Evolutionary conservation across 306 rosid genomes (phyloP), one percentile per base, ranked within the genome.

Genomic region (Quercus engelmannii): DNA sequence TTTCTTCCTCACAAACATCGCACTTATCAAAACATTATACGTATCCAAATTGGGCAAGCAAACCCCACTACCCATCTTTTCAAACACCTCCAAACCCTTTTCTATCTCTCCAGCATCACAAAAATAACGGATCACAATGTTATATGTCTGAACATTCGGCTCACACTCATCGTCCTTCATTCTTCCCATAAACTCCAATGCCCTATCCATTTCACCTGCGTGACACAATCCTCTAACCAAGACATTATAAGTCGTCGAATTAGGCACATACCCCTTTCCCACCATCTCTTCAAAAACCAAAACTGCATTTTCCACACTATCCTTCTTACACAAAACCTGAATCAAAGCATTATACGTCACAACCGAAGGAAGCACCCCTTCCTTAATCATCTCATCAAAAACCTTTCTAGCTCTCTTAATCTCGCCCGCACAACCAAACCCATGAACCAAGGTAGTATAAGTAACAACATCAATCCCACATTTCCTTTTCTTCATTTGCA

Each of bases 241-340:
- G 64, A 93, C 91, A 28, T 87, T 92, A 75, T 90, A 95, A 38
- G 93, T 95, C 4, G 83, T 80, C 23, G 73, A 81, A 82, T 95
- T 92, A 13, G 97, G 97, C 84, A 76, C 86, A 75, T 78, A 87
- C 13, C 97, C 99, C 78, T 90, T 89, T 46, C 80, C 75, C 77
- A 80, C 30, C 97, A 95, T 89, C 78, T 91, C 97, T 70, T 91
- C 98, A 49, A 95, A 95, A 67, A 85, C 87, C 86, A 78, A 31
- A 12, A 90, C 52, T 0, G 96, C 99, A 77, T 87, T 92, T 65
- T 90, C 90, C 79, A 91, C 94, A 4, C 51, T 84, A 52, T 92
- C 99, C 80, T 93, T 95, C 92, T 95, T 92, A 79, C 99, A 95
- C 87, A 93, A 82, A 85, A 90, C 93, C 86, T 90, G 97, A 85